Percentiles rank a stretch among this genome's conserved stretches.
Evolutionary conservation across 2,329 filamentous ascomycete species (phyloP).

Genomic region (Fusarium ramigenum): DNA sequence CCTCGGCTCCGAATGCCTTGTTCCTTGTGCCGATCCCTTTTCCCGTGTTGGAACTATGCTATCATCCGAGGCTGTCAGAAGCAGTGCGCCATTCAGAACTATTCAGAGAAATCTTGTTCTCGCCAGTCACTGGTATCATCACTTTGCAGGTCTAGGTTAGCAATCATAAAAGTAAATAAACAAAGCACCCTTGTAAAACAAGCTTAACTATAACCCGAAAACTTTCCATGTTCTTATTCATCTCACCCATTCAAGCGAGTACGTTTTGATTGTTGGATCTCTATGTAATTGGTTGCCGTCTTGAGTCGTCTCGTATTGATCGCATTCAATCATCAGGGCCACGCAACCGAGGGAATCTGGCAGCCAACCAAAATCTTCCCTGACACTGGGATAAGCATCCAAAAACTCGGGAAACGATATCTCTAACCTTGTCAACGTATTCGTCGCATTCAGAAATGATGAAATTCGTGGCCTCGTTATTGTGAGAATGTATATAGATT

Average conservation of each 20-base stretch:
- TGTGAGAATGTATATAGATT: constrained; percentile 6
- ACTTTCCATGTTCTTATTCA: background rate
- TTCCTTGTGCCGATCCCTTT: constrained; percentile 10
- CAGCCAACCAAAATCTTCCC: constrained; percentile 6
- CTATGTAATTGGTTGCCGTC: constrained; percentile 26
- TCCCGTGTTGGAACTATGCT: background rate
- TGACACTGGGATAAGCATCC: background rate
- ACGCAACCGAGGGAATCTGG: background rate
- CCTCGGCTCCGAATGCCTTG: constrained; percentile 18
- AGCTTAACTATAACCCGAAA: background rate
- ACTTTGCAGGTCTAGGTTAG: background rate
- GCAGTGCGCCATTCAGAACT: background rate
- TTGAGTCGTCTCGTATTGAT: constrained; percentile 30
- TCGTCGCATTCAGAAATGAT: constrained; percentile 30
- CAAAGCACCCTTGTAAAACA: background rate
- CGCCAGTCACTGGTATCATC: background rate
- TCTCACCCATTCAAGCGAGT: background rate
- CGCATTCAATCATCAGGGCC: constrained; percentile 4
- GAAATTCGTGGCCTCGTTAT: constrained; percentile 10
- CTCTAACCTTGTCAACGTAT: constrained; percentile 5
- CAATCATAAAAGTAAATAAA: background rate
- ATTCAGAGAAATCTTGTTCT: background rate
- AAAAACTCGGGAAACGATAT: background rate
- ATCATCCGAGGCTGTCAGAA: constrained; percentile 3
- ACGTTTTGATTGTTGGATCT: background rate